These are phyloP conservation scores for Microcyclospora tardicrescens DNA, from an alignment of 2,329 filamentous ascomycete genomes.

Conservation along the genomic window DNA sequence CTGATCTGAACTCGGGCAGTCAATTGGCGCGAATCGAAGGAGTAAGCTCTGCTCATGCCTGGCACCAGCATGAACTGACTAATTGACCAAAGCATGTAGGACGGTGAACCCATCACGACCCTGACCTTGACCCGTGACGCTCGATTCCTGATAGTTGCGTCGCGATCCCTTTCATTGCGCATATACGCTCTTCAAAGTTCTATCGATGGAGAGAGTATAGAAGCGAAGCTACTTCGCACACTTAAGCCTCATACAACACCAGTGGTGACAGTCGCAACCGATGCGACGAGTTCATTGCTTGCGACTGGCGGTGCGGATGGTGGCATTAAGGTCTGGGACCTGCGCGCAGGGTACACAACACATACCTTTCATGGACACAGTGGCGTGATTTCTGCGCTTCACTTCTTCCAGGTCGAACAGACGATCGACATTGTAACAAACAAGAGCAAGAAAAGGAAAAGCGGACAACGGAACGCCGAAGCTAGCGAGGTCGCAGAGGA, in stretches of 20 bases:
- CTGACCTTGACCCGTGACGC: conserved; percentile 73
- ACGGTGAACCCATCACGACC: conserved; percentile 61
- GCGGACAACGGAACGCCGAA: conserved; percentile 32
- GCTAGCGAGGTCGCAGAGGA: conserved; percentile 38
- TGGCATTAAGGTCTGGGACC: conserved; percentile 93
- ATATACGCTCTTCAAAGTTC: conserved; percentile 59
- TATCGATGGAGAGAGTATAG: conserved; percentile 40
- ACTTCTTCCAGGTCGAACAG: conserved; percentile 60
- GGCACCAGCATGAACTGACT: conserved; percentile 19
- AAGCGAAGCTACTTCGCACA: conserved; percentile 58
- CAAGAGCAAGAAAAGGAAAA: conserved; percentile 34
- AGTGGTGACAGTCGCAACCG: conserved; percentile 72
- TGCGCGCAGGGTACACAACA: conserved; percentile 76
- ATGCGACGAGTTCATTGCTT: conserved; percentile 75
- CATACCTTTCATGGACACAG: conserved; percentile 92
- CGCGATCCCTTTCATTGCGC: conserved; percentile 88
- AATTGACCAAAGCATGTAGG: conserved; percentile 30
- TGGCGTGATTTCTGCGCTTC: conserved; percentile 77
- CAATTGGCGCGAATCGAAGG: conserved; percentile 81
- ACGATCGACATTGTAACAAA: conserved; percentile 8
- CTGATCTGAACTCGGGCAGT: conserved; percentile 68
- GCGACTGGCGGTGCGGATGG: conserved; percentile 91
- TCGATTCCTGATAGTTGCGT: conserved; percentile 81
- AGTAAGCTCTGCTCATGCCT: conserved; percentile 38
- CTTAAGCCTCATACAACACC: conserved; percentile 84